Evolutionary conservation across 805 yeast species (phyloP), one percentile per base, ranked within the genome.

Genomic region (Blastobotrys muscicola): DNA sequence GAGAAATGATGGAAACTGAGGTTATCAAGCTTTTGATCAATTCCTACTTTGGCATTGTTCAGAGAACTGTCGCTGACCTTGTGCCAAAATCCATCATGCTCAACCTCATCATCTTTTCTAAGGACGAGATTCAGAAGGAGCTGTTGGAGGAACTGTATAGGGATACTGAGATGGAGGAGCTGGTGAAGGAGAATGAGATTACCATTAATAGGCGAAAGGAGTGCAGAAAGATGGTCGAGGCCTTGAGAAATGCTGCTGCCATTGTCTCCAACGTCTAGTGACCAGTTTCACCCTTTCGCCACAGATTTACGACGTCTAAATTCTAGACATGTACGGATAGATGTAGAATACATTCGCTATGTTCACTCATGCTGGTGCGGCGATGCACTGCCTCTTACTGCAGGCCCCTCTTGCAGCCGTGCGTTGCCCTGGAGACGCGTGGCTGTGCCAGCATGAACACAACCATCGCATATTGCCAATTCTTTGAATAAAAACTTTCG

Each of bases 11-110:
- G 74, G 98, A 92, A 65, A 92, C 97, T 1, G 97, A 90, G 60
- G 97, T 90, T 33, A 89, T 92, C 60, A 90, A 89, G 68, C 74
- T 90, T 49, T 74, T 92, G 61, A 90, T 92, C 52, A 76, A 81
- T 39, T 85, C 95, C 20, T 92, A 92, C 66, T 92, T 82, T 68
- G 76, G 77, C 56, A 92, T 92, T 61, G 96, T 92, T 39, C 87
- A 89, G 68, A 78, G 94, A 63, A 85, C 97, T 1, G 80, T 92
- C 55, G 82, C 94, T 12, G 98, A 92, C 62, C 67, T 87, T 53
- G 82, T 92, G 54, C 98, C 98, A 53, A 92, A 92, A 68, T 92
- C 97, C 8, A 76, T 92, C 54, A 89, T 87, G 92, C 72, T 86
- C 59, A 89, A 87, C 64, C 75, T 92, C 59, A 90, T 92, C 58